Percentiles rank a stretch among this genome's conserved stretches.
Evolutionary conservation across 805 yeast genomes (phyloP).

Genomic region (Yamadazyma akitaensis): DNA sequence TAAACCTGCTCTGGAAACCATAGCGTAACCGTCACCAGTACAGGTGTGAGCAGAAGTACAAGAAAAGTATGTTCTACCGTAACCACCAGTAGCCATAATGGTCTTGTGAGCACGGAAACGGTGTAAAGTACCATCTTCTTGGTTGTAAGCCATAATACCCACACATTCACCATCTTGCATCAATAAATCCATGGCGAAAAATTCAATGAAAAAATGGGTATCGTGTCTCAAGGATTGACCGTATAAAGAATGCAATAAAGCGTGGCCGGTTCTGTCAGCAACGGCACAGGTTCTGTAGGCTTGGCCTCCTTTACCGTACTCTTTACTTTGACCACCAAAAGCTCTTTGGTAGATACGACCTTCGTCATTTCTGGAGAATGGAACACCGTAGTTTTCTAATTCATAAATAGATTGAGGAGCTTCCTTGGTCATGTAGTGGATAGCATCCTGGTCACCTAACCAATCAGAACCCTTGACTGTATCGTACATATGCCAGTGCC

Average conservation of each 20-base stretch:
- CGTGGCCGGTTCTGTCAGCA: conserved; percentile 99
- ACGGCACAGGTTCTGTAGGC: conserved; percentile 99
- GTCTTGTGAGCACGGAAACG: conserved; percentile 97
- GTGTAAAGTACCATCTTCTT: conserved; percentile 98
- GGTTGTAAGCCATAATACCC: conserved; percentile 96
- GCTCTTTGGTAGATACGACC: conserved; percentile 99
- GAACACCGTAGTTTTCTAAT: conserved; percentile 97
- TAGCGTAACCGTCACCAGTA: conserved; percentile 98
- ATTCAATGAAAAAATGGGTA: conserved; percentile 97
- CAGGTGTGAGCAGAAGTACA: conserved; percentile 99
- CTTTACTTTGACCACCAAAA: conserved; percentile 95
- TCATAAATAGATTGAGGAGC: conserved; percentile 95
- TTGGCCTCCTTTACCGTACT: conserved; percentile 97
- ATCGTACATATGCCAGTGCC: conserved; percentile 99
- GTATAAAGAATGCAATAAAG: conserved; percentile 89
- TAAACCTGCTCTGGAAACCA: conserved; percentile 97
- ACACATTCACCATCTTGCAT: conserved; percentile 95
- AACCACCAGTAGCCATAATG: conserved; percentile 97
- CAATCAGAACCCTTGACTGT: conserved; percentile 99
- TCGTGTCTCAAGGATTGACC: conserved; percentile 96
- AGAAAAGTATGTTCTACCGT: conserved; percentile 96
- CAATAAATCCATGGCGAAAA: conserved; percentile 89
- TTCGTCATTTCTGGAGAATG: conserved; percentile 94
- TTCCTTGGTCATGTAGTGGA: conserved; percentile 98
- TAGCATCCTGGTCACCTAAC: conserved; percentile 99